Base-by-base conservation (phyloP, 2,329 filamentous ascomycete genomes). In the Endocalyx cinctus region DNA sequence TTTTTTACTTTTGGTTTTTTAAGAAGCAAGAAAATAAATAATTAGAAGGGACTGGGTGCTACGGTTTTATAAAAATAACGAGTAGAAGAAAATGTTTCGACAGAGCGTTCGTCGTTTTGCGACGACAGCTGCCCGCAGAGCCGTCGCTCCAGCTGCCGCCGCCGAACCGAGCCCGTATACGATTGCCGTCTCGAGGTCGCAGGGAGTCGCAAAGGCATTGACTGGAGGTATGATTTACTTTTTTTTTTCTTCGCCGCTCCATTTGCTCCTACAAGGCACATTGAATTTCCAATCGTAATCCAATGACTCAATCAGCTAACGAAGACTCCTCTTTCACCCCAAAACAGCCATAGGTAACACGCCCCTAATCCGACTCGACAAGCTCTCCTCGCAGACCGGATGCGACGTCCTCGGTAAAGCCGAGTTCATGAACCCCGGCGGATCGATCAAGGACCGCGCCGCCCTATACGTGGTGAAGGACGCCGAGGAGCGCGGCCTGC, bases 341-440 rank as follows among this genome's bases (percentile, higher is more conserved):
- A 18, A 27, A 38, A 29, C 46, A 95, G 92, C 92, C 35, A 97
- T 98, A 66, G 92, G 92, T 45, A 97, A 97, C 64, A 98, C 92
- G 0, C 90, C 92, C 1, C 77, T 98, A 34, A 94, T 98, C 60
- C 82, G 85, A 30, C 72, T 98, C 31, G 90, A 94, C 63, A 78
- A 72, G 41, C 80, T 97, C 48, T 97, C 90, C 25, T 79, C 87
- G 39, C 76, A 94, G 56, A 97, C 92, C 1, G 88, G 89, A 46
- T 97, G 92, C 73, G 85, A 94, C 51, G 72, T 98, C 38, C 80
- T 97, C 25, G 92, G 90, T 54, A 98, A 98, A 64, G 89, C 92
- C 51, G 92, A 98, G 62, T 98, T 98, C 68, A 92, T 94, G 72
- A 98, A 98, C 70, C 92, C 92, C 2, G 92, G 92, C 48, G 92